Evolutionary conservation across 768 basidiomycete genomes (phyloP).

Genomic region (Clitopilus hobsonii): DNA sequence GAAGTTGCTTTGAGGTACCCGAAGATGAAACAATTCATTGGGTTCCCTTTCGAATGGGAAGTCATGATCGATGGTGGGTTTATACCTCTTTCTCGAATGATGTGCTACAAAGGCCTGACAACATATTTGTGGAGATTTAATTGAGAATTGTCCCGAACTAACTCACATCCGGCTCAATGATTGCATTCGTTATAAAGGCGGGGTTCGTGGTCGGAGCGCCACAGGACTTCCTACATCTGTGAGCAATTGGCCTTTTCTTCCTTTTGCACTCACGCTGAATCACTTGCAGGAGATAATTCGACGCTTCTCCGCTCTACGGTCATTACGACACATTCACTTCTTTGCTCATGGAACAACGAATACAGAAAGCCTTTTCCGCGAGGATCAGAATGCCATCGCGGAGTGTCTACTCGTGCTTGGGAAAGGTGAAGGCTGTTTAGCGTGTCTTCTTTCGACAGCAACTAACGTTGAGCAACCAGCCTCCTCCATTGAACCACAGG

Average conservation of each 20-base stretch:
- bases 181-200: no score
- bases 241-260: background rate
- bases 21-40: background rate
- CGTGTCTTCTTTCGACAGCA: no score
- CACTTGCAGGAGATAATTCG: background rate
- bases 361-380: background rate
- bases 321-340: background rate
- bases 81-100: background rate
- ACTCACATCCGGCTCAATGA: no score
- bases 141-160: no score
- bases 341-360: background rate
- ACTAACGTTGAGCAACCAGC: no score
- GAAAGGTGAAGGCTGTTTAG: no score
- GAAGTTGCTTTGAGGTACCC: background rate
- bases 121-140: no score
- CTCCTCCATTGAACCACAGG: background rate
- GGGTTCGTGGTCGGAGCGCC: no score
- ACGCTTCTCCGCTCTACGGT: background rate
- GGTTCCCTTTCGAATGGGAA: background rate
- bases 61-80: background rate
- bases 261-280: background rate
- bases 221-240: no score
- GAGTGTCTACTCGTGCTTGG: background rate
- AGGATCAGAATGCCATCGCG: background rate
- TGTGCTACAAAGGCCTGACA: no score